Percentiles rank a stretch among this genome's conserved stretches.
phyloP scores from a whole-genome alignment of 495 filamentous ascomycete genomes.

The Tuber brumale region DNA sequence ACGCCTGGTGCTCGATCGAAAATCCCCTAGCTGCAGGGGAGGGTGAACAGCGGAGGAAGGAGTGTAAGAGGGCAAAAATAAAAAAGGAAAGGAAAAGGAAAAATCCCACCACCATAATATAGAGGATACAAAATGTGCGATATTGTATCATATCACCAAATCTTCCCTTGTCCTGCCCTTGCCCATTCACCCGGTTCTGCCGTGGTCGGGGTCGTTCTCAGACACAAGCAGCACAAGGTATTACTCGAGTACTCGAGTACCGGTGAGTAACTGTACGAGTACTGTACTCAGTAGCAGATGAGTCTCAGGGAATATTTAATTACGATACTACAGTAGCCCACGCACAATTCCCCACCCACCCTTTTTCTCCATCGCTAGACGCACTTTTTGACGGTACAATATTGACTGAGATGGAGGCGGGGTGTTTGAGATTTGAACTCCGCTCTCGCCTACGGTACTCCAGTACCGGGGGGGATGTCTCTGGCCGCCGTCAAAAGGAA shows the following conservation, averaged over 20 bases:
- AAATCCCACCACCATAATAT: background rate
- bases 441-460: background rate
- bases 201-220: background rate
- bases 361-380: background rate
- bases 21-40: background rate
- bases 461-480: background rate
- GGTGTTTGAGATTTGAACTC: constrained; percentile 1
- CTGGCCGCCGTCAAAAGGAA: constrained; percentile 1
- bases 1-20: background rate
- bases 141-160: constrained; percentile 1
- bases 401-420: constrained; percentile 1
- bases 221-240: background rate
- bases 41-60: background rate
- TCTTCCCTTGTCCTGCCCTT: background rate
- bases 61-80: background rate
- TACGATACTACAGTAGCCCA: background rate
- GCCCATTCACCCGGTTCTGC: background rate
- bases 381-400: background rate
- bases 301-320: background rate
- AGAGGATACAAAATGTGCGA: background rate
- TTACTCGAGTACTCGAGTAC: no score
- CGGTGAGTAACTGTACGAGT: no score
- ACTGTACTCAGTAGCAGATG: background rate
- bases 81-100: background rate
- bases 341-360: background rate